Conservation (phyloP, 1,139 yeast genomes). For the Scheffersomyces stambukii region DNA sequence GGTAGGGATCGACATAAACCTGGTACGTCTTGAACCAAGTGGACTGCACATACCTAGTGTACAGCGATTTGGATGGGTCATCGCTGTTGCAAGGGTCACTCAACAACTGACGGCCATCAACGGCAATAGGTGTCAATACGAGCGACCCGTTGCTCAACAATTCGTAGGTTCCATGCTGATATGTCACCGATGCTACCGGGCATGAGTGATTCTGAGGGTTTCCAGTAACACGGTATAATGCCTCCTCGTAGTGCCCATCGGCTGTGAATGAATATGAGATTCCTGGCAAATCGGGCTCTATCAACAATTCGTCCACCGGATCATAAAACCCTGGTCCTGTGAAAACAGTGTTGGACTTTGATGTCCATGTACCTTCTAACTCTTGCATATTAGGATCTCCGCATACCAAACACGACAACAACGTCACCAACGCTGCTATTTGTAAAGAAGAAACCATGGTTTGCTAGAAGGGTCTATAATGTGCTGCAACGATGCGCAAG, state of each 20-base stretch:
- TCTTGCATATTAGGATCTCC: constrained; percentile 31
- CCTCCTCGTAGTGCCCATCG: constrained; percentile 90
- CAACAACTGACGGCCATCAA: constrained; percentile 89
- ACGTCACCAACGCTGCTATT: constrained; percentile 1
- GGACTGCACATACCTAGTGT: constrained; percentile 67
- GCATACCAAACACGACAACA: constrained; percentile 6
- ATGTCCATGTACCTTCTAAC: constrained; percentile 89
- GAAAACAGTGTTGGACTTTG: constrained; percentile 89
- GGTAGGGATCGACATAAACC: constrained; percentile 68
- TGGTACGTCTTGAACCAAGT: constrained; percentile 57
- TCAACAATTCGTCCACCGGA: constrained; percentile 88
- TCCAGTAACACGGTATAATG: constrained; percentile 71
- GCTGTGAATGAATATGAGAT: constrained; percentile 86
- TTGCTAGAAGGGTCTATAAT: too few relatives aligned
- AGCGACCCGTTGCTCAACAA: constrained; percentile 63
- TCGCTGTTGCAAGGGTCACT: constrained; percentile 75
- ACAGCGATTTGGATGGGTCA: constrained; percentile 41
- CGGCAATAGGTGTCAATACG: constrained; percentile 65
- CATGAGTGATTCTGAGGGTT: constrained; percentile 76
- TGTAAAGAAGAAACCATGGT: too few relatives aligned
- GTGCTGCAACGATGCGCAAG: too few relatives aligned
- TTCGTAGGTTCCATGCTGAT: constrained; percentile 84
- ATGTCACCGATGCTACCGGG: constrained; percentile 75
- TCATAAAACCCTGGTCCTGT: constrained; percentile 97
- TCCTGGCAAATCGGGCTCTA: constrained; percentile 95